Evolutionary conservation across 2,329 filamentous ascomycete genomes (phyloP).

Genomic region (Cladobotryum mycophilum): DNA sequence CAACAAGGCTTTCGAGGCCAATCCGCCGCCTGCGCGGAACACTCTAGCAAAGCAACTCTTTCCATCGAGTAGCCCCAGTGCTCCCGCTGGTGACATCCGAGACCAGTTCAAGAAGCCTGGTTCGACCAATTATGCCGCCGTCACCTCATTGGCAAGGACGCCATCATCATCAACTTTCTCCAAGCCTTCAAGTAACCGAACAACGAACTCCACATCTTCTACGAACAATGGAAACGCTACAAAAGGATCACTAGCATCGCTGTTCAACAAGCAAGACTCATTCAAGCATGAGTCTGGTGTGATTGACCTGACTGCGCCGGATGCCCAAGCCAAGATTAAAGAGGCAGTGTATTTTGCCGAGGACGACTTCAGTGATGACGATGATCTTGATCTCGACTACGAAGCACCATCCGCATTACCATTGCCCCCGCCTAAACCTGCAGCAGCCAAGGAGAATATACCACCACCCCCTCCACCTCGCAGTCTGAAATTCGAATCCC

Average conservation of each 20-base stretch:
- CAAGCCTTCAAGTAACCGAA: constrained; percentile 23
- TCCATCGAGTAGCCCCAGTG: constrained; percentile 49
- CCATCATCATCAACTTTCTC: constrained; percentile 16
- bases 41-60: constrained; percentile 47
- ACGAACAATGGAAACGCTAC: not conserved
- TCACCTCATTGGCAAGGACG: constrained; percentile 36
- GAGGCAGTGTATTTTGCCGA: constrained; percentile 58
- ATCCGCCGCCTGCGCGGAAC: constrained; percentile 26
- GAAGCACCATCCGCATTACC: constrained; percentile 52
- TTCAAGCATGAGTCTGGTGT: constrained; percentile 32
- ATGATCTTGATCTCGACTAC: constrained; percentile 64
- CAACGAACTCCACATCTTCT: constrained; percentile 20
- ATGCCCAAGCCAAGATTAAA: constrained; percentile 21
- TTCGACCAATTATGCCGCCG: constrained; percentile 26
- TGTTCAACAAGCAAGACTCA: constrained; percentile 41
- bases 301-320: constrained; percentile 30
- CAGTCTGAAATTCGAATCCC: constrained; percentile 39
- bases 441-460: constrained; percentile 19
- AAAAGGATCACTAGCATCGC: constrained; percentile 30
- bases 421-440: constrained; percentile 21
- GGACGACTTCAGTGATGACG: constrained; percentile 82
- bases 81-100: constrained; percentile 40
- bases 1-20: constrained; percentile 33
- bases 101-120: constrained; percentile 44
- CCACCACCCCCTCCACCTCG: constrained; percentile 22